Percentiles rank a stretch among this genome's conserved stretches.
These are phyloP conservation scores for Monsonia emarginata DNA, from an alignment of 441 rosid genomes.

Conservation along the genomic window DNA sequence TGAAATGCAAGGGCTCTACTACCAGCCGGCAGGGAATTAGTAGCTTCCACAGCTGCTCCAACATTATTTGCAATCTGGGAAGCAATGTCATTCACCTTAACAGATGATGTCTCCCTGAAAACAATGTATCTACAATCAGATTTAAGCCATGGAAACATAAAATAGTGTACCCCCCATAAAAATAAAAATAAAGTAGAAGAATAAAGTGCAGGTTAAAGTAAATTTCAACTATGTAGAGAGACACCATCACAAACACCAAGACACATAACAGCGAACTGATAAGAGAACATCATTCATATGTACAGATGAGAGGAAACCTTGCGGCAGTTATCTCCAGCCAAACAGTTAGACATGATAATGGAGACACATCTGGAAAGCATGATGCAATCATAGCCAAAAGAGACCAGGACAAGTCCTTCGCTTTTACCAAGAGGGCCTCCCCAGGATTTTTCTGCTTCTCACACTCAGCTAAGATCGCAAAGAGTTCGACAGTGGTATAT, in stretches of 20 bases:
- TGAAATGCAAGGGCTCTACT: slow-evolving; percentile 57
- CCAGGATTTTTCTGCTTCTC: slow-evolving; percentile 87
- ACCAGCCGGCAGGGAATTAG: slow-evolving; percentile 55
- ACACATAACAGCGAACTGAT: slow-evolving; percentile 2
- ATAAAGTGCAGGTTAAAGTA: neutral
- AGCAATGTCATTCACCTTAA: slow-evolving; percentile 90
- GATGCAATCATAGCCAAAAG: slow-evolving; percentile 94
- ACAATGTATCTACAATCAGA: slow-evolving; percentile 20
- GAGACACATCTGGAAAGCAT: slow-evolving; percentile 84
- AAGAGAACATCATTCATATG: slow-evolving; percentile 2
- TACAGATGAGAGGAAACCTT: slow-evolving; percentile 39
- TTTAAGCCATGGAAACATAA: slow-evolving; percentile 6
- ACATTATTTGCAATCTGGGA: slow-evolving; percentile 80
- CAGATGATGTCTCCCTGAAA: slow-evolving; percentile 89
- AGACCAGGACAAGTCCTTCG: slow-evolving; percentile 95
- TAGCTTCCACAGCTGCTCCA: slow-evolving; percentile 73
- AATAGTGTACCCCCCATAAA: neutral
- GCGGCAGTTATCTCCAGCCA: slow-evolving; percentile 99
- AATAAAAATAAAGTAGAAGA: neutral
- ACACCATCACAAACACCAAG: slow-evolving; percentile 2
- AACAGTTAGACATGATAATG: slow-evolving; percentile 74
- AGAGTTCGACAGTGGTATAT: slow-evolving; percentile 66
- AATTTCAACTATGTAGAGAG: slow-evolving; percentile 1
- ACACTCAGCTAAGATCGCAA: slow-evolving; percentile 77
- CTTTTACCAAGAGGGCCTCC: slow-evolving; percentile 68